Conservation (phyloP, 345 rosid species). For the Psidium friedrichsthalianum region DNA sequence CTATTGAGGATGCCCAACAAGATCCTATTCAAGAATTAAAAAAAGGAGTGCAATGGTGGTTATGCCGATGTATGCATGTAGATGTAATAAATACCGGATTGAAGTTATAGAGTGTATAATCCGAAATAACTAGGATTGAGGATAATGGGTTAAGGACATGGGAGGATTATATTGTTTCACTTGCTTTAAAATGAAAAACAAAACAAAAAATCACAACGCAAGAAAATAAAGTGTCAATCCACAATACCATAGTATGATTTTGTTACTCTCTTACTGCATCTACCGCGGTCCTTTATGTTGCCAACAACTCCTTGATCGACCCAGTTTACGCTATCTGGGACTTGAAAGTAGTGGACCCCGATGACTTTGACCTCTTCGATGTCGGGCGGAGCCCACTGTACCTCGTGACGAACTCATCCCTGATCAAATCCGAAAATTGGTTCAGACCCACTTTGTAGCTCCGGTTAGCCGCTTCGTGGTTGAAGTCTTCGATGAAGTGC, state of each 20-base stretch:
- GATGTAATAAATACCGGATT: not conserved
- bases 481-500: not conserved
- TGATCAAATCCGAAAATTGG: constrained; percentile 23
- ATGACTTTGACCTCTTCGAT: not conserved
- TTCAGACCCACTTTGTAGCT: constrained; percentile 20
- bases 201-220: not conserved
- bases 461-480: not conserved
- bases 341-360: not conserved
- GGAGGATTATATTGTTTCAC: too few species aligned
- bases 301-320: not conserved
- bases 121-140: not conserved
- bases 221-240: not conserved
- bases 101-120: too few species aligned
- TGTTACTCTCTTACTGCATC: constrained; percentile 15
- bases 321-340: constrained; percentile 17
- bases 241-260: not conserved
- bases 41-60: not conserved
- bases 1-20: not conserved
- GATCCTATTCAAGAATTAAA: not conserved
- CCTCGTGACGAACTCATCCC: constrained; percentile 13
- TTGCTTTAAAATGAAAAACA: not conserved
- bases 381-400: not conserved
- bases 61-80: not conserved
- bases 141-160: not conserved
- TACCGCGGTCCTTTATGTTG: constrained; percentile 19